Conservation (phyloP, 768 basidiomycete genomes). For the Leccinum subtestaceum region DNA sequence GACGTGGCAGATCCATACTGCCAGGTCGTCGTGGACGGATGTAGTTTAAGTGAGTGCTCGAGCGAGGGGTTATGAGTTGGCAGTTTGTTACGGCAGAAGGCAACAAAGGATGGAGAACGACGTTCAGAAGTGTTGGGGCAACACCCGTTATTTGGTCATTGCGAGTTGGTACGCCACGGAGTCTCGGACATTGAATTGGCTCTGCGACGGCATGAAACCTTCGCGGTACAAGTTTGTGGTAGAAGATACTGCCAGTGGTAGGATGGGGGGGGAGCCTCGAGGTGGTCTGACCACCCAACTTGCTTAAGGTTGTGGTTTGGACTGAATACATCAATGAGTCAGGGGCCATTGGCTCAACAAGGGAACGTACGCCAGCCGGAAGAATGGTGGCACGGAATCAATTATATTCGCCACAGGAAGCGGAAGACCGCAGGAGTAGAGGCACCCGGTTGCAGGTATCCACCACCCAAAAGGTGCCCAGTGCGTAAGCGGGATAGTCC, state of each 20-base stretch:
- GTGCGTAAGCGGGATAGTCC: conserved; percentile 19
- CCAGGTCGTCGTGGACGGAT: conserved; percentile 7
- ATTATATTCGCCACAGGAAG: conserved; percentile 23
- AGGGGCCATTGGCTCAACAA: conserved; percentile 6
- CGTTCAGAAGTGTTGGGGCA: not conserved
- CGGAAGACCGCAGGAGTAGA: conserved; percentile 28
- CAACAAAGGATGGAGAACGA: not conserved
- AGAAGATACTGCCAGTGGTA: not conserved
- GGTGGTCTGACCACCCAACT: conserved; percentile 4
- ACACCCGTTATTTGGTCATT: conserved; percentile 2
- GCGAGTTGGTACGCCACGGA: conserved; percentile 21
- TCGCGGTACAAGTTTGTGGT: conserved; percentile 22
- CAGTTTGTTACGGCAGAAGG: conserved; percentile 4
- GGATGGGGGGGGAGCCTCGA: conserved; percentile 9
- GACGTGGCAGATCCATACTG: conserved; percentile 7
- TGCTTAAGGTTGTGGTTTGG: conserved; percentile 6
- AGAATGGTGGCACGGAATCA: conserved; percentile 19
- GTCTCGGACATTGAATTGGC: conserved; percentile 32
- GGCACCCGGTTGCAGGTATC: conserved; percentile 10
- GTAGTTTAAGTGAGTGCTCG: conserved; percentile 14
- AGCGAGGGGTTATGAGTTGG: conserved; percentile 7
- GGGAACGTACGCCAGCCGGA: conserved; percentile 3
- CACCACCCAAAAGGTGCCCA: not conserved
- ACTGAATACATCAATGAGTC: conserved; percentile 5
- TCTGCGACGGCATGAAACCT: conserved; percentile 19